Evolutionary conservation across 1,284 basidiomycete genomes (phyloP), one percentile per base, ranked within the genome.

Genomic region (Pyrrhoderma lamaoense): DNA sequence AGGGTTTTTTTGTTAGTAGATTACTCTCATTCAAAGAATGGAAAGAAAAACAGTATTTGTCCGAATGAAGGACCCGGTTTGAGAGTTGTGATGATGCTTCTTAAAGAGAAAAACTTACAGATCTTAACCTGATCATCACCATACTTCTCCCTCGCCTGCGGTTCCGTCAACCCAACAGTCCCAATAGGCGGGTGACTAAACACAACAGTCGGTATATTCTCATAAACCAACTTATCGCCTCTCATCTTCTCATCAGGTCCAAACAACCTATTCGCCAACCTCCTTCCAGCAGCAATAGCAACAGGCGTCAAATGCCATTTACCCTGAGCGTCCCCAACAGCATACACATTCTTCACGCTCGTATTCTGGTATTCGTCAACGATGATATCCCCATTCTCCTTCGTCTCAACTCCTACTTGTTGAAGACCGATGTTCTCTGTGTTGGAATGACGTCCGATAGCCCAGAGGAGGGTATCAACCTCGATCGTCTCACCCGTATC

Each of bases 261-360:
- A 64, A 92, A 99, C 48, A 99, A 70, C 47, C 96, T 75, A 72
- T 98, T 99, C 46, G 85, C 78, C 37, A 98, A 71, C 56, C 92
- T 74, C 52, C 95, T 75, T 21, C 93, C 95, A 3, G 96, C 96
- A 45, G 95, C 95, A 56, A 99, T 96, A 19, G 95, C 96, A 4
- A 99, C 96, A n/a, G 96, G 95, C 0, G 95, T 99, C 55, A 99
- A 75, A 23, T 94, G 72, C 21, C 82, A 90, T 69, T 95, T 94
- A 55, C 95, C 95, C 57, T 82, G 80, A 13, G 94, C 90, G 65
- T 99, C 95, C 8, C 95, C 96, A 55, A 99, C 85, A 3, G 93
- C 82, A 49, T 78, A 86, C 58, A 99, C 74, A 51, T 79, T 76
- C 16, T 77, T 70, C 14, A 93, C 79, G 55, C 70, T 82, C 46